A percentile compares a stretch with the other conserved stretches of the same genome.
Conservation (phyloP, 139 green algal species). For the Chara braunii region DNA sequence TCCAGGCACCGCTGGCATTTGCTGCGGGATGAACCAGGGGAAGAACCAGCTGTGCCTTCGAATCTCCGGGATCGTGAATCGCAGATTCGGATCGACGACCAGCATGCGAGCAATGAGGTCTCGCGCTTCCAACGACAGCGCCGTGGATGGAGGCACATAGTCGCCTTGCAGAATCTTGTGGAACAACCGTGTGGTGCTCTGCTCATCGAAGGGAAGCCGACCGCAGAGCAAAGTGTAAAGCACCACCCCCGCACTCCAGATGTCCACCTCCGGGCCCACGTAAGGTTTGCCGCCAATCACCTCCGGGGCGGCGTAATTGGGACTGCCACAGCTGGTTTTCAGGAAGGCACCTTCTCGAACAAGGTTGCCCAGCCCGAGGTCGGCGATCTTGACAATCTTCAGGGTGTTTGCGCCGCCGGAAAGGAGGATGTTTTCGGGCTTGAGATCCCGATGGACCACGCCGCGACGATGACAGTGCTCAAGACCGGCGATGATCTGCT, state of each 20-base stretch:
- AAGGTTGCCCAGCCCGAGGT: slow-evolving; percentile 95
- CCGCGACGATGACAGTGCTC: slow-evolving; percentile 96
- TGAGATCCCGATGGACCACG: slow-evolving; percentile 80
- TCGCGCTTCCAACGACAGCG: slow-evolving; percentile 31
- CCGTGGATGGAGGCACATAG: slow-evolving; percentile 37
- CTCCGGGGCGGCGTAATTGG: slow-evolving; percentile 98
- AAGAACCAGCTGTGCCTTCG: slow-evolving; percentile 80
- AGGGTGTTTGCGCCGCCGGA: too few relatives aligned
- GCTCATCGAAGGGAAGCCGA: slow-evolving; percentile 94
- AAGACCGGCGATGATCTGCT: slow-evolving; percentile 81
- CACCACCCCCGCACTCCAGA: slow-evolving; percentile 97
- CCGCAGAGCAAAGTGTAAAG: slow-evolving; percentile 98
- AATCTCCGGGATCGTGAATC: slow-evolving; percentile 75
- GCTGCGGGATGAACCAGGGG: slow-evolving; percentile 28
- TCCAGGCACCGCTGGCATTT: not conserved
- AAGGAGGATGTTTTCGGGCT: slow-evolving; percentile 97
- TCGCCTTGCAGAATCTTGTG: slow-evolving; percentile 91
- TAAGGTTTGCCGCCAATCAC: slow-evolving; percentile 95
- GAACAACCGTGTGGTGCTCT: slow-evolving; percentile 98
- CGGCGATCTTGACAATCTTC: slow-evolving; percentile 84
- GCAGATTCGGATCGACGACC: slow-evolving; percentile 62
- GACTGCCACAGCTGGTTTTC: slow-evolving; percentile 90
- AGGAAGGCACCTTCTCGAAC: slow-evolving; percentile 98
- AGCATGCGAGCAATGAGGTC: slow-evolving; percentile 63
- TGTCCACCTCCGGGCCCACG: slow-evolving; percentile 91